Percentiles rank a stretch among this genome's conserved stretches.
Evolutionary conservation across 164 flowering plant genomes (phyloP).

Genomic region (Vitis cinerea): DNA sequence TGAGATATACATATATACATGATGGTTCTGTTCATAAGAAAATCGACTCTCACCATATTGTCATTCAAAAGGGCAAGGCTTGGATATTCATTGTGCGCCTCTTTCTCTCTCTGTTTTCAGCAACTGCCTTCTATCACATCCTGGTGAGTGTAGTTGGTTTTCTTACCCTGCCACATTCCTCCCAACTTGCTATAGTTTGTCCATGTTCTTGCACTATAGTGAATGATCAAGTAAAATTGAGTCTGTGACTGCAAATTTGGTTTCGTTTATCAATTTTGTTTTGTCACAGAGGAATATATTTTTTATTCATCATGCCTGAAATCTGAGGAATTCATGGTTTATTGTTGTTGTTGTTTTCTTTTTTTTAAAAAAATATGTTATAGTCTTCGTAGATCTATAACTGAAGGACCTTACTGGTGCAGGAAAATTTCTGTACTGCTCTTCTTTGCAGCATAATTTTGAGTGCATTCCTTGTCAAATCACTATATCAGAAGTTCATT

Average conservation of each 20-base stretch:
- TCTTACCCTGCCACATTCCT: not conserved
- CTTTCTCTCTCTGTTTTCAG: constrained; percentile 25
- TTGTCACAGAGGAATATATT: not conserved
- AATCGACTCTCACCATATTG: constrained; percentile 49
- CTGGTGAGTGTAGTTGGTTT: constrained; percentile 31
- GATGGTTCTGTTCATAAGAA: constrained; percentile 26
- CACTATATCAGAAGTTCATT: constrained; percentile 36
- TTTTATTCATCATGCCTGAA: not conserved
- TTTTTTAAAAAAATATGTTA: not conserved
- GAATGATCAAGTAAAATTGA: too few species aligned
- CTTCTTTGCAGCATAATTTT: constrained; percentile 38
- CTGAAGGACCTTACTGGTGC: constrained; percentile 8
- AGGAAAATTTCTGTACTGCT: constrained; percentile 29
- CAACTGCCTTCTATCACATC: constrained; percentile 19
- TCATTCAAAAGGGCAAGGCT: constrained; percentile 28
- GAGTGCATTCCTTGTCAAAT: constrained; percentile 28
- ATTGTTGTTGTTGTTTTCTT: not conserved
- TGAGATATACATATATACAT: constrained; percentile 40
- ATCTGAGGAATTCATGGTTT: not conserved
- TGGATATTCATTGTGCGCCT: constrained; percentile 21
- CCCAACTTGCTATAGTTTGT: not conserved
- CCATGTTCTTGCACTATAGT: too few species aligned
- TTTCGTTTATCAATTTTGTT: not conserved
- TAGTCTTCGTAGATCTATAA: not conserved
- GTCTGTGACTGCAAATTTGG: not conserved